Conservation (phyloP, 768 basidiomycete genomes). For the Suillus luteus region DNA sequence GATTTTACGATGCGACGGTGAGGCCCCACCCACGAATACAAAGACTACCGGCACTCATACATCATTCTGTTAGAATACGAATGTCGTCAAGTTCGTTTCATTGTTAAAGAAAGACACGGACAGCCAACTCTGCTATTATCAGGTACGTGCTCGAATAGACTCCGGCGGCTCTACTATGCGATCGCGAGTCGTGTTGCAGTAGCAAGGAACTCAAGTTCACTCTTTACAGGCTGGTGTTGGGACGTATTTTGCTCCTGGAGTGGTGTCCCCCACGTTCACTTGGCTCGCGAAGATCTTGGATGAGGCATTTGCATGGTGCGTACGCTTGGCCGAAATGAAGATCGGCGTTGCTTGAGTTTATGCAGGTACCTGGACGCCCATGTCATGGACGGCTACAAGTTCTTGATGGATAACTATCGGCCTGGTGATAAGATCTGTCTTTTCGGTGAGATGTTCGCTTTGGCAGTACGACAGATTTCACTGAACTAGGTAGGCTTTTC, state of each 20-base stretch:
- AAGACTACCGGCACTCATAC: background rate
- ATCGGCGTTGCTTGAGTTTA: background rate
- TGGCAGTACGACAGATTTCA: background rate
- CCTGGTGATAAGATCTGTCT: conserved; percentile 73
- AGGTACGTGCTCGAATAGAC: conserved; percentile 41
- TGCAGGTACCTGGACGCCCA: conserved; percentile 69
- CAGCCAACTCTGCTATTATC: conserved; percentile 69
- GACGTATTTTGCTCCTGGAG: conserved; percentile 59
- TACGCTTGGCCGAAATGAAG: background rate
- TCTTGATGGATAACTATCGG: conserved; percentile 78
- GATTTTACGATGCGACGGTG: conserved; percentile 51
- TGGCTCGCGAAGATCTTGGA: conserved; percentile 66
- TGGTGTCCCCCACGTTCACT: conserved; percentile 61
- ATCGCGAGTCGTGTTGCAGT: background rate
- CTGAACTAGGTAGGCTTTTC: conserved; percentile 63
- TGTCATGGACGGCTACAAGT: conserved; percentile 75
- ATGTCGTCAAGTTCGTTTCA: conserved; percentile 69
- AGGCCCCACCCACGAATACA: conserved; percentile 17
- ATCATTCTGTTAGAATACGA: conserved; percentile 52
- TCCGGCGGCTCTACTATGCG: background rate
- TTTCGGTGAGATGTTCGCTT: conserved; percentile 49
- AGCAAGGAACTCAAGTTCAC: background rate
- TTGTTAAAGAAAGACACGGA: conserved; percentile 64
- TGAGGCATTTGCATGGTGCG: conserved; percentile 71
- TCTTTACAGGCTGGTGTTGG: conserved; percentile 45